Base-by-base conservation (phyloP, 2,329 filamentous ascomycete genomes). In the Cladosporium sp. region DNA sequence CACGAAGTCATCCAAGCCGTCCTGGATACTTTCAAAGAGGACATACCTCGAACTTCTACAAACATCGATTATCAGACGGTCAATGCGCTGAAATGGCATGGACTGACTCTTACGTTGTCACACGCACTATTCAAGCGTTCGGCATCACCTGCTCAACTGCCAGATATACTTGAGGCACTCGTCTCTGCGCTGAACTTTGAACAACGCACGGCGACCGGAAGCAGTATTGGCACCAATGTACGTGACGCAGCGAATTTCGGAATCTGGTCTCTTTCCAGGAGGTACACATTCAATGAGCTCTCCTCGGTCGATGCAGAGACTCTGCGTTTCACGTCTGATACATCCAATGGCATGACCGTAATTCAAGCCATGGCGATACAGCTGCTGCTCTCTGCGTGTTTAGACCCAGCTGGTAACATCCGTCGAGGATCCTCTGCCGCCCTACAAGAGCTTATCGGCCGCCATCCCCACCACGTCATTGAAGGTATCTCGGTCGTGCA, bases 231-330 rank as follows among this genome's bases (percentile, higher is more conserved):
- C 2, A 86, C 88, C 1, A 96, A 95, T 59, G 91, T 99, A 13
- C 83, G 93, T 41, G 93, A 99, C 71, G 92, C 93, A 11, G 89
- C 93, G 3, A 96, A 91, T 66, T 99, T 97, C 66, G 93, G 93
- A 6, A 85, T 97, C 19, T 99, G 93, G 93, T 87, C 91, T 1
- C 68, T 97, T 7, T 89, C 92, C 18, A 80, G 93, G 50, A 85
- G 92, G 49, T 99, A 97, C 61, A 84, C 82, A 1, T 96, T 90
- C 0, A 64, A 74, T 0, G 92, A 97, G 66, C 76, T 97, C 6
- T 74, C 86, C 9, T 74, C 75, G 0, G 79, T 95, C 1, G 73
- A 80, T n/a, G 43, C 49, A 1, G 47, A 53, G 1, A 44, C 34
- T 7, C 47, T 65, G 9, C 30, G 38, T 13, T 42, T 45, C 37